Conservation (phyloP, 2,329 filamentous ascomycete genomes). For the Rutstroemia sp. region DNA sequence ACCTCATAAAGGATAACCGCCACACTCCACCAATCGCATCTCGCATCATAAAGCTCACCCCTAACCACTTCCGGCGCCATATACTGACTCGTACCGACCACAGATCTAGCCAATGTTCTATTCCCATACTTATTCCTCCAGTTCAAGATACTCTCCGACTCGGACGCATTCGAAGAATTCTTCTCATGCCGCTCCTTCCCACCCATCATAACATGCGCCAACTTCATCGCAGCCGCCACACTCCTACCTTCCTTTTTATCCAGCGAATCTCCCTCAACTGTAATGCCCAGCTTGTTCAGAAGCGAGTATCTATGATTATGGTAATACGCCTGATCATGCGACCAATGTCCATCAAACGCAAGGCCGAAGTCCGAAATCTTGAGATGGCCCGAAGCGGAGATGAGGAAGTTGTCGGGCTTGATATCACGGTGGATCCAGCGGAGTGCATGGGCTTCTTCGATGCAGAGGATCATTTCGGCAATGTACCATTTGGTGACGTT, state of each 20-base stretch:
- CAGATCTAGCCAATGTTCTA: conserved; percentile 69
- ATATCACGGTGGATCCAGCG: conserved; percentile 92
- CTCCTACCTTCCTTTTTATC: conserved; percentile 53
- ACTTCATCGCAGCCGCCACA: conserved; percentile 33
- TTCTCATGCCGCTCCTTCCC: conserved; percentile 34
- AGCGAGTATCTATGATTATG: conserved; percentile 74
- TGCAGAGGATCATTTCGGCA: conserved; percentile 91
- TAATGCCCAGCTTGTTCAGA: conserved; percentile 67
- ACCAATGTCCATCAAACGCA: conserved; percentile 92
- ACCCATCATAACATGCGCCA: conserved; percentile 34
- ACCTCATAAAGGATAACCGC: conserved; percentile 87
- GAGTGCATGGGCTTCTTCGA: conserved; percentile 85
- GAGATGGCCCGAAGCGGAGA: conserved; percentile 78
- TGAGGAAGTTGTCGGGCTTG: conserved; percentile 95
- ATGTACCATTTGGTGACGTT: conserved; percentile 76
- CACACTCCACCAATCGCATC: conserved; percentile 96
- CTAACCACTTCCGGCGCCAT: conserved; percentile 93
- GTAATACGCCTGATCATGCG: conserved; percentile 82
- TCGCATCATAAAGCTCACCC: conserved; percentile 77
- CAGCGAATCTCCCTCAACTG: conserved; percentile 64
- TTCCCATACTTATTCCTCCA: conserved; percentile 65
- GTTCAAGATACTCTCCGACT: conserved; percentile 47
- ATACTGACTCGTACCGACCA: conserved; percentile 94
- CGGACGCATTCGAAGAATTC: conserved; percentile 21
- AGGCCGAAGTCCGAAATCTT: conserved; percentile 97